Base-by-base conservation (phyloP, 345 rosid species). In the Excoecaria cochinchinensis region DNA sequence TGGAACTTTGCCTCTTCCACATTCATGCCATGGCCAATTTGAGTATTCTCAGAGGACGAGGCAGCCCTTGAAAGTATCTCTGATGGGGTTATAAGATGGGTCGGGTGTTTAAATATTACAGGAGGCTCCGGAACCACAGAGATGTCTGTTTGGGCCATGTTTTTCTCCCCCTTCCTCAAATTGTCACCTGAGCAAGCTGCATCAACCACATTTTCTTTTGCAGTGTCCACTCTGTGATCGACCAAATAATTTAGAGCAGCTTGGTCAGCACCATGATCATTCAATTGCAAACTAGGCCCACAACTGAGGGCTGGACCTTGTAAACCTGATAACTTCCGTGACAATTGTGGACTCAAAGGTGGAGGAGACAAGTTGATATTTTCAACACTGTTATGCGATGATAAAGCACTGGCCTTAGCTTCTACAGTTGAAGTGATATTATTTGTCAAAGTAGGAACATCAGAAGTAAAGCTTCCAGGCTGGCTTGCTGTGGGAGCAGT, bases 381-480 rank as follows among this genome's bases (percentile, higher is more conserved):
- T 24, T 70, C 79, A n/a, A 38, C 25, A 71, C 73, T 63, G 25
- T 74, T 75, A 25, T 70, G 78, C n/a, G 84, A 77, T 36, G 83
- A 70, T 71, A 81, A 74, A 73, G 79, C 24, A 63, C 60, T 77
- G 72, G 77, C 36, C 82, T 83, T 85, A 38, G 61, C 69, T 65
- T 88, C 88, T 13, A 72, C 48, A 55, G 73, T 70, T 31, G 85
- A 74, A 72, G 77, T 40, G 71, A 67, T 14, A 24, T 77, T 69
- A 63, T 84, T 86, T 5, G 79, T 75, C 22, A 82, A 75, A 70
- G 57, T 67, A 76, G 78, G 44, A 57, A 79, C 81, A 64, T 84
- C 89, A 5, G 86, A 70, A 78, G 85, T 71, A 63, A 85, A 55
- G 40, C 69, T 78, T 82, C 79, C 85, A 36, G 86, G 78, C 71